Evolutionary conservation across 768 basidiomycete species (phyloP), one percentile per base, ranked within the genome.

Genomic region (Hericium erinaceus): DNA sequence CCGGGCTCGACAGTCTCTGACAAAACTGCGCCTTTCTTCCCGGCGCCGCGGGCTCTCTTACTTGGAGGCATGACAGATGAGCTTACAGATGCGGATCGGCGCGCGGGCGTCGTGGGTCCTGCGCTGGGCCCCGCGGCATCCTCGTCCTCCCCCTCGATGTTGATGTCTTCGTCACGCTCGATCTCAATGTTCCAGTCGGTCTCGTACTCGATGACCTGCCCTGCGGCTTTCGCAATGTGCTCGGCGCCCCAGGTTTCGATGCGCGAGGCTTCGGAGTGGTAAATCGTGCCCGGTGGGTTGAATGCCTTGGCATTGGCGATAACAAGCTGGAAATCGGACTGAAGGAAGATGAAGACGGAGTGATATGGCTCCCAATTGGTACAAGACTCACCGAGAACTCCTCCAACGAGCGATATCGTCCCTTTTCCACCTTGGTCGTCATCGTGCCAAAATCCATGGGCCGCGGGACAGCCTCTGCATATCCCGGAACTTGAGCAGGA

Each of bases 401-500:
- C 57, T 91, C 89, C 51, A 92, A 69, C 2, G 86, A 87, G 18
- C 85, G 79, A 69, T 95, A 95, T 60, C 80, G 82, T 5, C 88
- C 87, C 65, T 73, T 80, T 58, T 78, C 78, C 48, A 94, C 87
- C 70, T 94, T 95, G 56, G 75, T 74, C 18, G 84, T 72, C 75
- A 98, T 88, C 0, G 93, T 94, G 0, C 89, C 89, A 57, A 98
- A 76, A 65, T 98, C 94, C 94, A 98, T 98, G 7, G 95, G 93
- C 18, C 77, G 76, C 64, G 87, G 85, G 53, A 98, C 82, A 51
- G 84, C 73, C 74, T 87, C 82, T 12, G 73, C 57, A 61, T 87
- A 87, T 1, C 82, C 82, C 11, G 83, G 77, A 0, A 89, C 83
- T 61, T 80, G 76, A 2, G 72, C 67, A 0, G 70, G 68, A 67